A percentile compares a stretch with the other conserved stretches of the same genome.
phyloP scores from a whole-genome alignment of 2,329 filamentous ascomycete genomes.

The Huntiella bhutanensis region DNA sequence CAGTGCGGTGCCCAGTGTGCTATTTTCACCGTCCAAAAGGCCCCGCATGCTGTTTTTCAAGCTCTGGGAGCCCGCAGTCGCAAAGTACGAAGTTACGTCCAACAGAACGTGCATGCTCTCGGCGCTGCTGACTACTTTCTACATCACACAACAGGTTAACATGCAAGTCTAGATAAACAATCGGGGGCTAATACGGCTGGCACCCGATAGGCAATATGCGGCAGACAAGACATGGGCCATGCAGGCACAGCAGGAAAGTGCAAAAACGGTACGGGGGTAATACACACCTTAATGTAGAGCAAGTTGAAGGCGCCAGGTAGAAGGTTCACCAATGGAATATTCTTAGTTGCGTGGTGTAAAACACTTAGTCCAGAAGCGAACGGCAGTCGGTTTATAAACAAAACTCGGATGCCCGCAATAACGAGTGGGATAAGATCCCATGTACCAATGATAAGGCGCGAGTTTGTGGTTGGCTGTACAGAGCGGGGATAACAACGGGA shows the following conservation, averaged over 20 bases:
- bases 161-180: background rate
- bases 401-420: background rate
- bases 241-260: too few relatives aligned
- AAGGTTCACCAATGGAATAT: slow-evolving; percentile 6
- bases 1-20: background rate
- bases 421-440: slow-evolving; percentile 3
- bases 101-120: slow-evolving; percentile 9
- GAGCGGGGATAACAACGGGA: background rate
- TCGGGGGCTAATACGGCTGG: too few relatives aligned
- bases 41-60: slow-evolving; percentile 6
- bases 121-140: slow-evolving; percentile 6
- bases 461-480: slow-evolving; percentile 1
- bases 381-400: slow-evolving; percentile 3
- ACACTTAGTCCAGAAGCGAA: slow-evolving; percentile 8
- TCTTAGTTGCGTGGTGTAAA: slow-evolving; percentile 11
- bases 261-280: too few relatives aligned
- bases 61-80: slow-evolving; percentile 7
- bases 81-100: slow-evolving; percentile 11
- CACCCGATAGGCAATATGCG: too few relatives aligned
- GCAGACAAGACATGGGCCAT: too few relatives aligned
- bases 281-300: slow-evolving; percentile 6
- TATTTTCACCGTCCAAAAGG: background rate
- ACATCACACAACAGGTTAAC: background rate
- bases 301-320: slow-evolving; percentile 10
- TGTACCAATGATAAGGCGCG: background rate